Percentiles rank a stretch among this genome's conserved stretches.
These are phyloP conservation scores for Cadophora malorum DNA, from an alignment of 2,329 filamentous ascomycete genomes.

Conservation along the genomic window DNA sequence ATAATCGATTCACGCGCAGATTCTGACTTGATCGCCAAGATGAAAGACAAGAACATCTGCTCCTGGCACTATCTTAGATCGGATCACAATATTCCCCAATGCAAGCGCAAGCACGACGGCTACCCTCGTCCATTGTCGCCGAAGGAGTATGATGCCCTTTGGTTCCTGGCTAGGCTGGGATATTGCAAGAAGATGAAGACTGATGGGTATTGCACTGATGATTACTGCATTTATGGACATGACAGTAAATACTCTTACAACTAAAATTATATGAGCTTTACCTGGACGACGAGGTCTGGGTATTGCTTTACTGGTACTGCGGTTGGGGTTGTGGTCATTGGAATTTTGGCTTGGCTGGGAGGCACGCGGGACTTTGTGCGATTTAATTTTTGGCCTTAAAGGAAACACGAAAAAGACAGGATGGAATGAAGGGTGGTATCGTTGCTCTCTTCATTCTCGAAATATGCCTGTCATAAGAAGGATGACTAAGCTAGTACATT, in stretches of 20 bases:
- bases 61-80: constrained; percentile 21
- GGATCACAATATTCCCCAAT: constrained; percentile 15
- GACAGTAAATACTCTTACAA: constrained; percentile 6
- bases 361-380: background rate
- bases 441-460: too few relatives aligned
- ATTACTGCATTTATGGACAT: constrained; percentile 28
- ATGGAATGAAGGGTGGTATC: background rate
- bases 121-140: constrained; percentile 23
- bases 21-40: constrained; percentile 7
- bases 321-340: background rate
- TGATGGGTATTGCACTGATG: constrained; percentile 23
- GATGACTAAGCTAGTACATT: background rate
- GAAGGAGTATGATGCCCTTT: constrained; percentile 27
- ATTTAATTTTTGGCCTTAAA: background rate
- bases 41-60: constrained; percentile 14
- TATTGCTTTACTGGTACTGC: background rate
- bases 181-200: constrained; percentile 18
- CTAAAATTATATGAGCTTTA: background rate
- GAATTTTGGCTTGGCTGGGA: background rate
- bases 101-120: constrained; percentile 22
- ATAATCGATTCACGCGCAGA: constrained; percentile 5
- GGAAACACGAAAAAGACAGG: background rate
- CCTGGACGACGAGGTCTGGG: background rate
- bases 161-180: constrained; percentile 21
- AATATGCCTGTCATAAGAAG: background rate